Evolutionary conservation across 352 stramenopile genomes (phyloP), one percentile per base, ranked within the genome.

Genomic region (Phytophthora fragariae): DNA sequence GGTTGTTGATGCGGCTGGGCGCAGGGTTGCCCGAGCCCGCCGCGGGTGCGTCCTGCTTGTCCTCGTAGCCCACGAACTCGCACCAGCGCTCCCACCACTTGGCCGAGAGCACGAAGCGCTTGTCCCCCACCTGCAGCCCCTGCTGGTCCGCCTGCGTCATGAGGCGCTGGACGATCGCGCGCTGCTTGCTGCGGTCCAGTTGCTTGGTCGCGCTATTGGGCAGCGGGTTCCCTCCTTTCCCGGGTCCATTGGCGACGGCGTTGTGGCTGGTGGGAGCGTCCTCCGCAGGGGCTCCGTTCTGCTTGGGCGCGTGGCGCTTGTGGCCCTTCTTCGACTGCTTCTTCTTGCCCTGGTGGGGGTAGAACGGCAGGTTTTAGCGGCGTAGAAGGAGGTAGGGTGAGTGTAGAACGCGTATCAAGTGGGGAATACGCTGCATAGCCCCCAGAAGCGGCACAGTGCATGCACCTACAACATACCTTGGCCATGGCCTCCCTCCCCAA

Each of bases 71-170:
- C 11, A 94, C 87, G 50, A 86, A 93, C 49, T 90, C 77, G 46
- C 82, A 84, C 89, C 89, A 95, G 56, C 85, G 81, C 67, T 95
- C 76, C 89, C 89, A 95, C 89, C 89, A 95, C 73, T 93, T 93
- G 74, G 83, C 85, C 33, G 83, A 81, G 41, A 95, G 68, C 60
- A 95, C 81, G 64, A 88, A 95, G 60, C 86, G 89, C 68, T 90
- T 92, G 62, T 95, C 89, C 21, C 83, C 89, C 17, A 93, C 74
- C 70, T 93, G 87, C 56, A 95, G 79, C 3, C 86, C 83, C 75
- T 86, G 84, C 67, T 88, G 70, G 41, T 92, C 83, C 24, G 86
- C 86, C 68, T 92, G 86, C 33, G 75, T 72, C 62, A 88, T 79
- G 9, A 93, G 80, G 21, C 85, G 80, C 70, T 79, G 76, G 31